Evolutionary conservation across 2,329 filamentous ascomycete genomes (phyloP).

Genomic region (Leptographium wingfieldii): DNA sequence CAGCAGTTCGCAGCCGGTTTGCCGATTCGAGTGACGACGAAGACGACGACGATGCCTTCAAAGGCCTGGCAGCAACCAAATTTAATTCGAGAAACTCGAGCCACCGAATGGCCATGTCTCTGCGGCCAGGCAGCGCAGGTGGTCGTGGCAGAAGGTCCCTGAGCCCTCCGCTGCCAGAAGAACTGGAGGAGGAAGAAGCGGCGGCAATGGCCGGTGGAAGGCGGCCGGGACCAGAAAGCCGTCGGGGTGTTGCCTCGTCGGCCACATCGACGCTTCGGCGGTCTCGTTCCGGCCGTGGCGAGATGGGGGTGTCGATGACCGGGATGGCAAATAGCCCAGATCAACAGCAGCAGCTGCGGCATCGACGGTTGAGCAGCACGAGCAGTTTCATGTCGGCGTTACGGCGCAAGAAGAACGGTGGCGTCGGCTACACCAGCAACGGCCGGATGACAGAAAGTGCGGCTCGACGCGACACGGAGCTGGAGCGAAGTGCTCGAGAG

Average conservation of each 20-base stretch:
- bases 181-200: conserved; percentile 12
- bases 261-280: conserved; percentile 21
- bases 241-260: too few relatives aligned
- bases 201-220: not conserved
- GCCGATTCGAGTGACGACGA: conserved; percentile 52
- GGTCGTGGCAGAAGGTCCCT: not conserved
- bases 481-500: conserved; percentile 46
- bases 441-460: conserved; percentile 38
- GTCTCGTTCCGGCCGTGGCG: conserved; percentile 29
- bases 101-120: not conserved
- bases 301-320: conserved; percentile 10
- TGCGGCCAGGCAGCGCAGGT: not conserved
- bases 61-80: not conserved
- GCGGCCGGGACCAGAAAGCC: not conserved
- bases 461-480: conserved; percentile 47
- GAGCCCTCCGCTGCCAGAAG: conserved; percentile 29
- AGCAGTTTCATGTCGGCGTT: conserved; percentile 46
- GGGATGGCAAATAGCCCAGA: too few relatives aligned
- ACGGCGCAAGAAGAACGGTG: conserved; percentile 46
- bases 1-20: conserved; percentile 33
- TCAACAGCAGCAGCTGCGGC: conserved; percentile 1
- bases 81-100: not conserved
- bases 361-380: conserved; percentile 16
- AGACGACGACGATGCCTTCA: conserved; percentile 32
- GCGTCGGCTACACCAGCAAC: conserved; percentile 27